Percentiles rank a stretch among this genome's conserved stretches.
Evolutionary conservation across 352 stramenopile genomes (phyloP).

Genomic region (Pythium brassicae): DNA sequence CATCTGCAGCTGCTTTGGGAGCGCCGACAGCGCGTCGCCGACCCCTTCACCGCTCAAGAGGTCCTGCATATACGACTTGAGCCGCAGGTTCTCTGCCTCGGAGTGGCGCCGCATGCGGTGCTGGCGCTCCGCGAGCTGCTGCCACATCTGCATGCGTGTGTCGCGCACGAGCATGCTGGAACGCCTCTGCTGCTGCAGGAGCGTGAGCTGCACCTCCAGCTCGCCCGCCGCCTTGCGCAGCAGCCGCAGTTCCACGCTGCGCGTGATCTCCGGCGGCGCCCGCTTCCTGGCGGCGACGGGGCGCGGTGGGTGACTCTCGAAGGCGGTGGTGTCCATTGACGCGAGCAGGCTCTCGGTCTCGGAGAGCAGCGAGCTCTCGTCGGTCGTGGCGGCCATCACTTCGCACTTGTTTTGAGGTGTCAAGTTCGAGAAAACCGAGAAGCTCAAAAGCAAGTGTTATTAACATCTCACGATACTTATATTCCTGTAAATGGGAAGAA

Average conservation of each 20-base stretch:
- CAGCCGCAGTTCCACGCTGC: slow-evolving; percentile 1
- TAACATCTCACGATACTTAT: no score
- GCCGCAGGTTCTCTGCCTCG: slow-evolving; percentile 4
- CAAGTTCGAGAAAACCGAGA: background rate
- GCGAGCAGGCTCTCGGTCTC: slow-evolving; percentile 10
- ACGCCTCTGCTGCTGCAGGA: slow-evolving; percentile 3
- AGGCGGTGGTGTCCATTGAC: slow-evolving; percentile 5
- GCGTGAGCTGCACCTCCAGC: slow-evolving; percentile 4
- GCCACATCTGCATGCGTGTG: slow-evolving; percentile 8
- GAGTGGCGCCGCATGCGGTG: background rate
- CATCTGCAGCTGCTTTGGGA: slow-evolving; percentile 1
- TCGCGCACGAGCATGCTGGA: background rate
- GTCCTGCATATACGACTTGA: slow-evolving; percentile 1
- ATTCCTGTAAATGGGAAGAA: no score
- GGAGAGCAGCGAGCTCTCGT: slow-evolving; percentile 12
- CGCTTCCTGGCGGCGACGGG: background rate
- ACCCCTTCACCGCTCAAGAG: background rate
- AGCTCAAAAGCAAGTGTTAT: no score
- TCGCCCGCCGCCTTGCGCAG: background rate
- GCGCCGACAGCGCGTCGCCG: background rate
- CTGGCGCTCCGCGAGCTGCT: slow-evolving; percentile 8
- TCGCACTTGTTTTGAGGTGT: background rate
- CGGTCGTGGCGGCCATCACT: background rate
- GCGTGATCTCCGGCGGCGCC: background rate
- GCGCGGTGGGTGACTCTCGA: background rate